Evolutionary conservation across 805 yeast species (phyloP).

Genomic region (Blastobotrys peoriensis): DNA sequence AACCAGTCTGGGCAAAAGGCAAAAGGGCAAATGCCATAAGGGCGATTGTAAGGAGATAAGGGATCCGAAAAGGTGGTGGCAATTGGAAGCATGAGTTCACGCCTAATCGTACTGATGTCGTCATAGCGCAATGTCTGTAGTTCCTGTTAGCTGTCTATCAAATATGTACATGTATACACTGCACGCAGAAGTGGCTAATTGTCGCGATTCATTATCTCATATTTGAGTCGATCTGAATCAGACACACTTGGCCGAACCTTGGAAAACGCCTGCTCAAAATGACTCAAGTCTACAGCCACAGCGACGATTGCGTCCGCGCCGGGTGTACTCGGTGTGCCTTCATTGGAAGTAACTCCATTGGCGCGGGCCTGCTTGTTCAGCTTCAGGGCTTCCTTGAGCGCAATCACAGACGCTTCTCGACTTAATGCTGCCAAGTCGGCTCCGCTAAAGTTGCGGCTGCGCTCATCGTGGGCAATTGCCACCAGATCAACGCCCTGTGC

Average conservation of each 20-base stretch:
- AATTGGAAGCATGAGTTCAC: too few species aligned
- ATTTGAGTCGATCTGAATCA: slow-evolving; percentile 72
- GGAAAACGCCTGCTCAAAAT: slow-evolving; percentile 65
- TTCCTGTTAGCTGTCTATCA: too few species aligned
- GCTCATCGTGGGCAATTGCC: slow-evolving; percentile 61
- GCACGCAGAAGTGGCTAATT: too few species aligned
- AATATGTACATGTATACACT: too few species aligned
- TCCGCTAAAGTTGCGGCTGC: slow-evolving; percentile 88
- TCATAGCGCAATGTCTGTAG: too few species aligned
- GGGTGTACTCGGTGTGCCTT: slow-evolving; percentile 7
- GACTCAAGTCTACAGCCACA: too few species aligned
- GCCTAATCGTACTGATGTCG: too few species aligned
- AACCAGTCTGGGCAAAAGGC: too few species aligned
- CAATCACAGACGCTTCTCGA: slow-evolving; percentile 72
- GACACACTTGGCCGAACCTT: slow-evolving; percentile 87
- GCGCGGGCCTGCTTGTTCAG: slow-evolving; percentile 35
- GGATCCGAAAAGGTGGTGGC: too few species aligned
- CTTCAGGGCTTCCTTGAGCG: slow-evolving; percentile 42
- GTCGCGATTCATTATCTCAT: slow-evolving; percentile 39
- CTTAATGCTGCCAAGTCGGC: slow-evolving; percentile 92
- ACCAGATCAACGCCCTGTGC: slow-evolving; percentile 53
- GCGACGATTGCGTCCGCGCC: slow-evolving; percentile 48
- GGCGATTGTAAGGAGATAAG: too few species aligned
- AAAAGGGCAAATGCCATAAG: too few species aligned
- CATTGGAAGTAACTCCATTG: slow-evolving; percentile 19